Conservation (phyloP, 1,139 yeast species). For the Lodderomyces jiufengensis region DNA sequence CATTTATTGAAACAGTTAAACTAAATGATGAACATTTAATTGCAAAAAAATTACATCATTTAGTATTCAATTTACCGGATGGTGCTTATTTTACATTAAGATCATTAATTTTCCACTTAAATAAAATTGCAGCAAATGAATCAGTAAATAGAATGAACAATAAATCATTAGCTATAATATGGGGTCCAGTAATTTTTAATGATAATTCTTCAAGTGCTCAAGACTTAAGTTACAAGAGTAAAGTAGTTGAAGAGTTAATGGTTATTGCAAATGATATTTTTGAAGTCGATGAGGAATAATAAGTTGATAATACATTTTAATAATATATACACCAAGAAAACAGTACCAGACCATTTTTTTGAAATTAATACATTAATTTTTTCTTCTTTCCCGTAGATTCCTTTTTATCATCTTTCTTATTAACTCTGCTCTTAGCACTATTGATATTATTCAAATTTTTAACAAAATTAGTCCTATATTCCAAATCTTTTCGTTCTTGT, state of each 20-base stretch:
- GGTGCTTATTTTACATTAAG: conserved; percentile 92
- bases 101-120: conserved; percentile 78
- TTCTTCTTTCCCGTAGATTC: no score
- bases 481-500: conserved; percentile 8
- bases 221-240: conserved; percentile 78
- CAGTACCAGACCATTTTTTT: neutral
- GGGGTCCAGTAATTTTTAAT: conserved; percentile 88
- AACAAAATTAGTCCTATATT: conserved; percentile 27
- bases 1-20: conserved; percentile 71
- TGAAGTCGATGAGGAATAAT: conserved; percentile 53
- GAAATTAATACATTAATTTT: conserved; percentile 15
- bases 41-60: conserved; percentile 76
- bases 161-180: conserved; percentile 75
- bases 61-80: conserved; percentile 87
- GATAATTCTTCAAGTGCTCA: conserved; percentile 64
- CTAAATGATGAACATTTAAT: conserved; percentile 49
- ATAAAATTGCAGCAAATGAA: conserved; percentile 65
- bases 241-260: conserved; percentile 80
- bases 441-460: conserved; percentile 18
- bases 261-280: conserved; percentile 83
- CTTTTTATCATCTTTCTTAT: conserved; percentile 1
- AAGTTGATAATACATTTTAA: neutral
- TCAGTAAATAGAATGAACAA: conserved; percentile 74
- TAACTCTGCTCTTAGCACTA: conserved; percentile 11
- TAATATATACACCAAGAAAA: neutral